Conservation (phyloP, 495 filamentous ascomycete genomes). For the Neurospora sp. region DNA sequence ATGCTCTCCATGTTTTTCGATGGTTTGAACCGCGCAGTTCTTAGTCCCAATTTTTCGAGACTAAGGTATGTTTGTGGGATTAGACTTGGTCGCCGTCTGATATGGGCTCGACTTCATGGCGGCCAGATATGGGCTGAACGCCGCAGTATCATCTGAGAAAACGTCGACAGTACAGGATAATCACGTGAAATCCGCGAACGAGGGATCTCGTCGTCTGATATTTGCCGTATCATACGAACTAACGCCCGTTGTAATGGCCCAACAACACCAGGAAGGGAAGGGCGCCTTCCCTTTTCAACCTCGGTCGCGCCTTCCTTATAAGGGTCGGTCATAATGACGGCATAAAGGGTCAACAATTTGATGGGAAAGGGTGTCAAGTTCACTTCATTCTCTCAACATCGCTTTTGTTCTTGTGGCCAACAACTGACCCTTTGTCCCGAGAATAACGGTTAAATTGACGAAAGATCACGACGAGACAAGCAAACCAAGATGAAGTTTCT, state of each 20-base stretch:
- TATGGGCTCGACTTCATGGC: not conserved
- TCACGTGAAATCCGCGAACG: not conserved
- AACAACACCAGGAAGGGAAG: not conserved
- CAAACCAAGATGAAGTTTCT: conserved; percentile 16
- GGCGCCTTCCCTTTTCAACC: not conserved
- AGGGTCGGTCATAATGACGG: not conserved
- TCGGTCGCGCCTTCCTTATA: too few species aligned
- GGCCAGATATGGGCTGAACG: not conserved
- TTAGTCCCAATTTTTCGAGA: not conserved
- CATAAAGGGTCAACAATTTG: not conserved
- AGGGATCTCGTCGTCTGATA: not conserved
- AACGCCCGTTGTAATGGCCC: not conserved
- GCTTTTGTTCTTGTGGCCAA: not conserved
- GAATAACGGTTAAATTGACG: not conserved
- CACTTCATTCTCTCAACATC: not conserved
- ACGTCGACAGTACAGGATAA: not conserved
- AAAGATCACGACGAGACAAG: not conserved
- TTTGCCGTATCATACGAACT: not conserved
- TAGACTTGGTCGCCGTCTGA: not conserved
- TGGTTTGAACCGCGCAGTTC: not conserved
- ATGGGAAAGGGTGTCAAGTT: not conserved
- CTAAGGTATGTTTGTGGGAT: not conserved
- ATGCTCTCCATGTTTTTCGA: not conserved
- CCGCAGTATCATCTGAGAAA: not conserved
- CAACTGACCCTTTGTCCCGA: not conserved